These are phyloP conservation scores for Suhomyces sp. DNA, from an alignment of 805 yeast genomes.

Conservation along the genomic window DNA sequence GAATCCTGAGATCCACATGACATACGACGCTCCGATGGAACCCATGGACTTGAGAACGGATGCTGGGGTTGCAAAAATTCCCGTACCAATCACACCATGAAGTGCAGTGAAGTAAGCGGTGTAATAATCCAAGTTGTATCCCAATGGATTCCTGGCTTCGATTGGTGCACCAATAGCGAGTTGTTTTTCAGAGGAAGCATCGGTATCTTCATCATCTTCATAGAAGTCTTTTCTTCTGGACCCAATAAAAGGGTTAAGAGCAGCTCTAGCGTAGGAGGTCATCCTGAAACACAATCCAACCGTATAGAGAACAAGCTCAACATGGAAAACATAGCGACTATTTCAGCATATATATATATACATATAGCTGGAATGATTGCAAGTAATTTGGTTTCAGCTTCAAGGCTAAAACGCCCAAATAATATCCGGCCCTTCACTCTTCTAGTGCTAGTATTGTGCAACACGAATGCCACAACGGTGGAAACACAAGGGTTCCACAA, in stretches of 20 bases:
- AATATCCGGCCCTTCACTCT: no score
- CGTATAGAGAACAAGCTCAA: no score
- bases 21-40: constrained; percentile 43
- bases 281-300: no score
- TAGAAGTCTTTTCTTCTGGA: background rate
- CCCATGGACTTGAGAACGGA: constrained; percentile 50
- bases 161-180: constrained; percentile 40
- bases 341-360: no score
- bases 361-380: no score
- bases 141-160: constrained; percentile 38
- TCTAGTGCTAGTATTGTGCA: no score
- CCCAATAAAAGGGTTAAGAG: background rate
- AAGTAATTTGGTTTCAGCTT: no score
- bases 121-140: constrained; percentile 31
- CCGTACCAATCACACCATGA: constrained; percentile 74
- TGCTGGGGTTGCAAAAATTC: constrained; percentile 72
- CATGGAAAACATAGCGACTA: no score
- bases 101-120: constrained; percentile 64
- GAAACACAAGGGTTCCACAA: no score
- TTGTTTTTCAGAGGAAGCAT: constrained; percentile 11
- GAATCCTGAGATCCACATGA: constrained; percentile 44
- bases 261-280: no score
- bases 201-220: constrained; percentile 7
- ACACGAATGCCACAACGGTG: no score
- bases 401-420: no score